Evolutionary conservation across 768 basidiomycete genomes (phyloP).

Genomic region (Rhizopogon vulgaris): DNA sequence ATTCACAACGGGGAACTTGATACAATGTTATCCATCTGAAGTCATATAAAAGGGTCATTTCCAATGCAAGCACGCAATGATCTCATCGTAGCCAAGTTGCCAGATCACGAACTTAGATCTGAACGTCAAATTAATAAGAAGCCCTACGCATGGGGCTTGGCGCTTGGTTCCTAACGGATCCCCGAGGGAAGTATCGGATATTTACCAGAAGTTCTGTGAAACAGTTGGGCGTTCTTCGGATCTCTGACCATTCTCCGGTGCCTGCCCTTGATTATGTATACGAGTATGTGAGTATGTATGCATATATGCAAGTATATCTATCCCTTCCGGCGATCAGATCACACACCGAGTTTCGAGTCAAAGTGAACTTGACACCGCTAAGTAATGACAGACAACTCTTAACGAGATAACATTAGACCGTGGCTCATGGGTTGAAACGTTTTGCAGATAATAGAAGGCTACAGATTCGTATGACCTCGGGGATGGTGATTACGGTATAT

Average conservation of each 20-base stretch:
- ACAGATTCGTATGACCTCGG: neutral
- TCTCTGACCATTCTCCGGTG: neutral
- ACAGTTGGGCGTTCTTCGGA: neutral
- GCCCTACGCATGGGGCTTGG: neutral
- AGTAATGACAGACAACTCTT: neutral
- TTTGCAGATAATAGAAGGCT: neutral
- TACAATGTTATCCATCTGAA: neutral
- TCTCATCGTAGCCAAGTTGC: neutral
- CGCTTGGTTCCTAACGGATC: neutral
- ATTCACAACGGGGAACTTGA: neutral
- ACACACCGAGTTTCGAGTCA: neutral
- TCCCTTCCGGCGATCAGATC: neutral
- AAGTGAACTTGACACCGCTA: neutral
- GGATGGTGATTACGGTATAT: neutral
- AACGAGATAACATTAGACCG: neutral
- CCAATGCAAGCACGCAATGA: neutral
- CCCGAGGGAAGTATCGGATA: constrained; percentile 2
- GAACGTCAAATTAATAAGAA: neutral
- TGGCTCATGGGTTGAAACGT: neutral
- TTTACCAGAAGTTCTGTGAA: neutral
- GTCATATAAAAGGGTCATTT: neutral
- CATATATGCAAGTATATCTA: neutral
- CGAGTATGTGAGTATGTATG: neutral
- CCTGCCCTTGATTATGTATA: neutral
- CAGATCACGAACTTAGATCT: neutral